phyloP scores from a whole-genome alignment of 225 moss, liverwort and hornwort species.

The Polytrichum commune region DNA sequence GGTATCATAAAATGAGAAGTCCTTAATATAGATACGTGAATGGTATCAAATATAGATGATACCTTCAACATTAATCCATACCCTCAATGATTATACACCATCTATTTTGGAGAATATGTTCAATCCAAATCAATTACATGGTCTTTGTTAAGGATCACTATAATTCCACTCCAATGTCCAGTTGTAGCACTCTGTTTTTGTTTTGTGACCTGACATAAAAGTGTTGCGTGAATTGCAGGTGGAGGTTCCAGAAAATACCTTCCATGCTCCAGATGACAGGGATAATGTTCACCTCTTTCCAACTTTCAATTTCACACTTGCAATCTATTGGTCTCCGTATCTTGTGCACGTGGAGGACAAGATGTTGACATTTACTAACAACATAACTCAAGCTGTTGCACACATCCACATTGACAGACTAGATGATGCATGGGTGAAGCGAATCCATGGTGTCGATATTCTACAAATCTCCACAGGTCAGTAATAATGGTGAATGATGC shows the following conservation, averaged over 20 bases:
- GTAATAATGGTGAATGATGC: neutral
- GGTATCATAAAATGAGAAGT: too few relatives aligned
- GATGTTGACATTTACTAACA: slow-evolving; percentile 22
- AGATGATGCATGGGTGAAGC: slow-evolving; percentile 52
- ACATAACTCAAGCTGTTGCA: slow-evolving; percentile 29
- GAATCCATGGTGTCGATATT: slow-evolving; percentile 49
- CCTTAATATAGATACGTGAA: too few relatives aligned
- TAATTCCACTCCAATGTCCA: too few relatives aligned
- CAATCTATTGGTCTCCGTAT: slow-evolving; percentile 75
- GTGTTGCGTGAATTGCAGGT: slow-evolving; percentile 30
- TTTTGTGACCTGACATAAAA: too few relatives aligned
- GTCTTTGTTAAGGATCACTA: too few relatives aligned
- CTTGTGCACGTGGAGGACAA: slow-evolving; percentile 49
- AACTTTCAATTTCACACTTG: slow-evolving; percentile 47
- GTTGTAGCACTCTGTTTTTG: too few relatives aligned
- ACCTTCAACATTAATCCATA: too few relatives aligned
- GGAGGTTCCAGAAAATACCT: slow-evolving; percentile 45
- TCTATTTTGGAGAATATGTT: too few relatives aligned
- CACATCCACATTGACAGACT: slow-evolving; percentile 57
- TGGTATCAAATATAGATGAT: too few relatives aligned
- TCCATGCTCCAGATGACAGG: slow-evolving; percentile 29
- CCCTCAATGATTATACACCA: too few relatives aligned
- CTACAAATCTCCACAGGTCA: slow-evolving; percentile 49
- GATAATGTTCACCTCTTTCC: slow-evolving; percentile 36
- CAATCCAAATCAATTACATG: too few relatives aligned